Evolutionary conservation across 2,329 filamentous ascomycete species (phyloP).

Genomic region (Pseudogymnoascus sp.): DNA sequence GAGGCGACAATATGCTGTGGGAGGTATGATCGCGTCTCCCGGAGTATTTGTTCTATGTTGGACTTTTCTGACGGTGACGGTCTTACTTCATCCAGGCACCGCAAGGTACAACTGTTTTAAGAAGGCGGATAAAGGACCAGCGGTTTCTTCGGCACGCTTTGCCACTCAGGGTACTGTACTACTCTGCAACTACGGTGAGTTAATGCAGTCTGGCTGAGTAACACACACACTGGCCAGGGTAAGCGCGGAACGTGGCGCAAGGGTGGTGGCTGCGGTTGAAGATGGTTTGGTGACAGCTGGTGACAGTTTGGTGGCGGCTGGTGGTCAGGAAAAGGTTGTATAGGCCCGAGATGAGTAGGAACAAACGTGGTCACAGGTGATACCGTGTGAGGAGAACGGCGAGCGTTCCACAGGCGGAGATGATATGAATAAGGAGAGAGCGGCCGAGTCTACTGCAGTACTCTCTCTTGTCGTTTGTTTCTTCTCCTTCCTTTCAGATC

Average conservation of each 20-base stretch:
- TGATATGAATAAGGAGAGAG: neutral
- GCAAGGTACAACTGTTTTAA: neutral
- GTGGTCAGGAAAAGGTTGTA: neutral
- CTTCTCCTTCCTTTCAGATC: neutral
- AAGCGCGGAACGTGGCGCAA: slow-evolving; percentile 2
- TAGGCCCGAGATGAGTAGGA: neutral
- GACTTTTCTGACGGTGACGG: neutral
- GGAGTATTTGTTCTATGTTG: slow-evolving; percentile 2
- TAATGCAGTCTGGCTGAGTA: slow-evolving; percentile 1
- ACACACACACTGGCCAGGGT: neutral
- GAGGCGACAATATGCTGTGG: neutral
- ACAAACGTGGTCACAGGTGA: slow-evolving; percentile 4
- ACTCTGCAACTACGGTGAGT: neutral
- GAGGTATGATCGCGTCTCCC: neutral
- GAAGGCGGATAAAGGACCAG: neutral
- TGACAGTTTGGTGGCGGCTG: neutral
- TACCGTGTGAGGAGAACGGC: neutral
- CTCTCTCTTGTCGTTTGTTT: neutral
- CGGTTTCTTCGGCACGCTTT: neutral
- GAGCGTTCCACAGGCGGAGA: neutral
- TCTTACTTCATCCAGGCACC: neutral
- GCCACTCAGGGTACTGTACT: neutral
- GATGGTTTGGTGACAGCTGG: neutral
- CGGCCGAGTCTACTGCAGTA: neutral
- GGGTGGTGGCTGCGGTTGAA: neutral